Percentiles rank a stretch among this genome's conserved stretches.
These are phyloP conservation scores for Colletotrichum nymphaeae DNA, from an alignment of 2,329 filamentous ascomycete genomes.

Conservation along the genomic window DNA sequence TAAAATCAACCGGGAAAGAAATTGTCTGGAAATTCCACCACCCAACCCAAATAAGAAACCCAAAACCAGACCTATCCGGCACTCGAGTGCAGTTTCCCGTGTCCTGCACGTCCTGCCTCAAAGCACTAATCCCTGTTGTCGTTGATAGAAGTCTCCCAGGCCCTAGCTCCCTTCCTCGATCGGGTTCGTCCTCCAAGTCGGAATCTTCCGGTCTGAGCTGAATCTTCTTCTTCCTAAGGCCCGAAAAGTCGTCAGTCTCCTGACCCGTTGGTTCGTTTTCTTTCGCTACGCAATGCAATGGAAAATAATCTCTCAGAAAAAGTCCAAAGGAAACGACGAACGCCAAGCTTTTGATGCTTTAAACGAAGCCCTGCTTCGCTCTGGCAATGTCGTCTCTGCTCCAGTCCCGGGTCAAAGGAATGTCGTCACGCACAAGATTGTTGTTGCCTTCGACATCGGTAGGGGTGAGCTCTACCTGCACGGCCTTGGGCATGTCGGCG, in stretches of 20 bases:
- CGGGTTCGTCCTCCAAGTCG: constrained; percentile 9
- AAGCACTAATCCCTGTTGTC: not conserved
- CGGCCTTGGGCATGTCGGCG: constrained; percentile 8
- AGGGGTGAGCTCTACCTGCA: constrained; percentile 3
- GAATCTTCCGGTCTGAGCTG: constrained; percentile 17
- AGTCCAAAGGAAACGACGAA: not conserved
- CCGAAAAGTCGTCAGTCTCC: constrained; percentile 19
- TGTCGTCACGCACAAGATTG: constrained; percentile 21
- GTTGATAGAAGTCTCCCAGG: constrained; percentile 10
- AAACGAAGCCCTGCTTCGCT: constrained; percentile 21
- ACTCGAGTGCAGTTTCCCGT: not conserved
- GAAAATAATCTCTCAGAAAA: not conserved
- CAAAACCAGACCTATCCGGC: not conserved
- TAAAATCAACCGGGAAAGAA: not conserved
- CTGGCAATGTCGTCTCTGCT: constrained; percentile 13
- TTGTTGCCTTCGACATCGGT: constrained; percentile 15
- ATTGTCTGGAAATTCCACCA: too few species aligned
- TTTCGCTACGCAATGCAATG: not conserved
- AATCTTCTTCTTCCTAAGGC: constrained; percentile 24
- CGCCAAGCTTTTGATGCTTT: not conserved
- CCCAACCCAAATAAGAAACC: not conserved
- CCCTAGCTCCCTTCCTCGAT: constrained; percentile 16
- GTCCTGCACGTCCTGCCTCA: not conserved
- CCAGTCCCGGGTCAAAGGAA: constrained; percentile 9
- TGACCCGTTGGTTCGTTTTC: not conserved